A percentile compares a stretch with the other conserved stretches of the same genome.
These are phyloP conservation scores for Coemansia asiatica DNA, from an alignment of 192 early-diverging fungal species.

Conservation along the genomic window DNA sequence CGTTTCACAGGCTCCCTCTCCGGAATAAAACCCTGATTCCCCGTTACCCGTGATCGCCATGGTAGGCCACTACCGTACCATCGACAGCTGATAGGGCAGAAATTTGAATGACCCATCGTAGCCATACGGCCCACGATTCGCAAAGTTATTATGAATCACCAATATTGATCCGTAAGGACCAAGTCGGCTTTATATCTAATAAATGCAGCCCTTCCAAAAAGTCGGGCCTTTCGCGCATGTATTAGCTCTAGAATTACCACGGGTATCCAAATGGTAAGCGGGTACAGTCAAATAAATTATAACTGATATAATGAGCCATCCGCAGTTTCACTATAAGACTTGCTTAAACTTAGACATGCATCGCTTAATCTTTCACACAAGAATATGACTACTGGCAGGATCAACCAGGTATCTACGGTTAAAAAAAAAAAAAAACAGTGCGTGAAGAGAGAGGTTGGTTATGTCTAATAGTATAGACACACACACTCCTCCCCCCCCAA, in stretches of 20 bases:
- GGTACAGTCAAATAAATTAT: conserved; percentile 80
- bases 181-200: conserved; percentile 68
- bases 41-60: conserved; percentile 78
- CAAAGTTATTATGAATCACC: conserved; percentile 77
- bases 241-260: conserved; percentile 81
- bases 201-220: conserved; percentile 70
- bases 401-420: conserved; percentile 64
- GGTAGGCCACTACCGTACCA: conserved; percentile 79
- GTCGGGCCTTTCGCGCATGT: conserved; percentile 68
- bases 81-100: conserved; percentile 84
- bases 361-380: conserved; percentile 79
- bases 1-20: conserved; percentile 63
- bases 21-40: conserved; percentile 63
- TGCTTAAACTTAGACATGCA: conserved; percentile 73
- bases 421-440: neutral
- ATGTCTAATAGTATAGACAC: too few species aligned
- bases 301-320: conserved; percentile 87
- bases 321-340: conserved; percentile 73
- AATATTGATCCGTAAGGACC: conserved; percentile 32
- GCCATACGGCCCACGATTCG: conserved; percentile 70
- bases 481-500: neutral
- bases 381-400: conserved; percentile 79
- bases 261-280: conserved; percentile 74
- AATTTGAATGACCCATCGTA: conserved; percentile 81
- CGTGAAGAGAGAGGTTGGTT: too few species aligned